Conservation (phyloP, 2,329 filamentous ascomycete species). For the Stagonosporopsis tanaceti region DNA sequence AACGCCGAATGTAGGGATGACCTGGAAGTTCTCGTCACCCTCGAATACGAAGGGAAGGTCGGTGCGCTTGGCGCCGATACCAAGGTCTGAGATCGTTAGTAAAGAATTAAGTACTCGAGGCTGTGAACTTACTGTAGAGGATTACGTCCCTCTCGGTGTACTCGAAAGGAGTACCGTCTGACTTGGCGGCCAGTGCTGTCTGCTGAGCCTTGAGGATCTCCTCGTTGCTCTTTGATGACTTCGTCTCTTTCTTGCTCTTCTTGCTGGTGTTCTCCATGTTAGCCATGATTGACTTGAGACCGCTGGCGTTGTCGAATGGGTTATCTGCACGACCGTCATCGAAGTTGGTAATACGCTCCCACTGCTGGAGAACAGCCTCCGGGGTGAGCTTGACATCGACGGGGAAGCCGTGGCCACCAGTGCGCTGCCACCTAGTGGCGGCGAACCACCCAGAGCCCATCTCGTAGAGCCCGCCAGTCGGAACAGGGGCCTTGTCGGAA, state of each 20-base stretch:
- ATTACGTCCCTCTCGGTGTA: constrained; percentile 89
- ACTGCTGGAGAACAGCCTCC: constrained; percentile 75
- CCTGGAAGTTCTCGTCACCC: constrained; percentile 89
- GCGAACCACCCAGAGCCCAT: constrained; percentile 94
- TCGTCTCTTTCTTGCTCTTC: constrained; percentile 47
- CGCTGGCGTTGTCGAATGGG: constrained; percentile 79
- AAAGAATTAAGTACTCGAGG: neutral
- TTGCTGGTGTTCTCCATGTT: constrained; percentile 81
- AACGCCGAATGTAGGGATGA: constrained; percentile 93
- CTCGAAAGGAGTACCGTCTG: constrained; percentile 76
- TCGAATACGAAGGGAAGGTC: constrained; percentile 91
- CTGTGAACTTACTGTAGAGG: constrained; percentile 72
- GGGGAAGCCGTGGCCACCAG: constrained; percentile 89
- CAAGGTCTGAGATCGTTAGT: constrained; percentile 66
- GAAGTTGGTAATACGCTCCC: constrained; percentile 80
- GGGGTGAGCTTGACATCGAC: constrained; percentile 79
- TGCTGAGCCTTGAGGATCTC: constrained; percentile 79
- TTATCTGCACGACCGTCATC: constrained; percentile 87
- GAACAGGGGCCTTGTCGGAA: constrained; percentile 84
- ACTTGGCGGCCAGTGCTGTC: constrained; percentile 74
- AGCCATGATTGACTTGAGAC: constrained; percentile 79
- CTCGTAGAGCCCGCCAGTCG: constrained; percentile 91
- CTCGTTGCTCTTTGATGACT: constrained; percentile 65
- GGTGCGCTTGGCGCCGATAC: constrained; percentile 87
- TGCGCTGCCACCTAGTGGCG: constrained; percentile 92